A percentile compares a stretch with the other conserved stretches of the same genome.
Evolutionary conservation across 352 stramenopile genomes (phyloP).

Genomic region (Phytophthora chlamydospora): DNA sequence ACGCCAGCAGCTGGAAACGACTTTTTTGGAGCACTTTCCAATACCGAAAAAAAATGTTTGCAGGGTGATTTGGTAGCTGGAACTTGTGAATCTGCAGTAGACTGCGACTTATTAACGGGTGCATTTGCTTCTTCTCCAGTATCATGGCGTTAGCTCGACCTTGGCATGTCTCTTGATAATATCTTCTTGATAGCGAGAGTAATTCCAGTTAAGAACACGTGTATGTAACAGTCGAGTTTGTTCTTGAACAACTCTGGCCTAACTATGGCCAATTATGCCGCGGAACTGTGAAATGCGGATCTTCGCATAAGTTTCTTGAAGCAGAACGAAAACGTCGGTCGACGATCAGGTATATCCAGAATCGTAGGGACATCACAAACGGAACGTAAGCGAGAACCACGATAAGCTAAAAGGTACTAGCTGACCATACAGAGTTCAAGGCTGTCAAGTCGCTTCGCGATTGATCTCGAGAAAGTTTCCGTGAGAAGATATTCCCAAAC

Average conservation of each 20-base stretch:
- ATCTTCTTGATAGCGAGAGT: constrained; percentile 3
- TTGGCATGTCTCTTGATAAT: constrained; percentile 19
- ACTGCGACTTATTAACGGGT: too few relatives aligned
- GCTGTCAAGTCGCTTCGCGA: constrained; percentile 7
- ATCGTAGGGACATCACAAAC: constrained; percentile 20
- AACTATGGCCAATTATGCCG: constrained; percentile 6
- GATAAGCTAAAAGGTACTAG: constrained; percentile 12
- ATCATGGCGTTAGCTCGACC: constrained; percentile 7
- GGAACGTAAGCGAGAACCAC: background rate
- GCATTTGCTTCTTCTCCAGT: too few relatives aligned
- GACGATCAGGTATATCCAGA: constrained; percentile 4
- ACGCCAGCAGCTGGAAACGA: too few relatives aligned
- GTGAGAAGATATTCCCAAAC: too few relatives aligned
- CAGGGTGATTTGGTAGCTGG: too few relatives aligned
- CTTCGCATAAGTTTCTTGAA: constrained; percentile 8
- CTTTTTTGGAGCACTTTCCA: too few relatives aligned
- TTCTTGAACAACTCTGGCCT: constrained; percentile 1
- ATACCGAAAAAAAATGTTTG: too few relatives aligned
- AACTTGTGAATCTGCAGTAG: too few relatives aligned
- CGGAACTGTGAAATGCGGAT: background rate
- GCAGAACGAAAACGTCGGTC: constrained; percentile 18
- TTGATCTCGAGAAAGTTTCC: constrained; percentile 14
- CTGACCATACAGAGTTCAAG: constrained; percentile 12
- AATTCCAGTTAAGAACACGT: constrained; percentile 14
- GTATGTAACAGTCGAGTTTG: constrained; percentile 17